These are phyloP conservation scores for Umbelopsis sp. DNA, from an alignment of 192 early-diverging fungal species.

Conservation along the genomic window DNA sequence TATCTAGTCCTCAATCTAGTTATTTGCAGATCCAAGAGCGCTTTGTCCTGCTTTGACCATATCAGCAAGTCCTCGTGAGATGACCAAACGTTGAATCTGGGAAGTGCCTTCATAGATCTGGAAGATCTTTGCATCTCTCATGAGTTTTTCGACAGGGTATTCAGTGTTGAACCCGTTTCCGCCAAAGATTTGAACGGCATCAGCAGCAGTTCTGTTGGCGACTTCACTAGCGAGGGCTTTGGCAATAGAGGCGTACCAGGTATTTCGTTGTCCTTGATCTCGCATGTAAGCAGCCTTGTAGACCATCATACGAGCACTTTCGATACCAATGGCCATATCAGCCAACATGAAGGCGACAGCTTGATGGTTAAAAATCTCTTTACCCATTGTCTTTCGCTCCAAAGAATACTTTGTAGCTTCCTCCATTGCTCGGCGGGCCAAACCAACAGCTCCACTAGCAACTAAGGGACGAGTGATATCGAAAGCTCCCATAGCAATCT, in stretches of 20 bases:
- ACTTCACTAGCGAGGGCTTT: slow-evolving; percentile 84
- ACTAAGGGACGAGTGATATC: slow-evolving; percentile 92
- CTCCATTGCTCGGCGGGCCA: slow-evolving; percentile 90
- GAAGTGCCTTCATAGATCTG: slow-evolving; percentile 97
- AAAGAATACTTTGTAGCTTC: slow-evolving; percentile 87
- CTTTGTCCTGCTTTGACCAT: slow-evolving; percentile 36
- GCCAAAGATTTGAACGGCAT: slow-evolving; percentile 97
- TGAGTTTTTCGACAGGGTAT: slow-evolving; percentile 95
- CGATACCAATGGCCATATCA: slow-evolving; percentile 95
- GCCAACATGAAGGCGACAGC: slow-evolving; percentile 94
- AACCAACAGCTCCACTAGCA: slow-evolving; percentile 84
- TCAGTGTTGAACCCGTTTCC: slow-evolving; percentile 83
- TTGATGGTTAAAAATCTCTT: slow-evolving; percentile 86
- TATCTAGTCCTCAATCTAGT: not conserved
- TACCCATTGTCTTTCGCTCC: slow-evolving; percentile 97
- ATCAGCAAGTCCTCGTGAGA: slow-evolving; percentile 82
- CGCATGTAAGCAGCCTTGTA: slow-evolving; percentile 79
- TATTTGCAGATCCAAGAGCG: slow-evolving; percentile 26
- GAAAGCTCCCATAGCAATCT: slow-evolving; percentile 97
- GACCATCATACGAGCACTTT: slow-evolving; percentile 86
- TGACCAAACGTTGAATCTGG: slow-evolving; percentile 93
- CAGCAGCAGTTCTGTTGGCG: slow-evolving; percentile 78
- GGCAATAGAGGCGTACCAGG: slow-evolving; percentile 93
- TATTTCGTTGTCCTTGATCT: slow-evolving; percentile 87
- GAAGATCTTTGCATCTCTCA: slow-evolving; percentile 93